Evolutionary conservation across 352 stramenopile species (phyloP).

Genomic region (Globisporangium canariense): DNA sequence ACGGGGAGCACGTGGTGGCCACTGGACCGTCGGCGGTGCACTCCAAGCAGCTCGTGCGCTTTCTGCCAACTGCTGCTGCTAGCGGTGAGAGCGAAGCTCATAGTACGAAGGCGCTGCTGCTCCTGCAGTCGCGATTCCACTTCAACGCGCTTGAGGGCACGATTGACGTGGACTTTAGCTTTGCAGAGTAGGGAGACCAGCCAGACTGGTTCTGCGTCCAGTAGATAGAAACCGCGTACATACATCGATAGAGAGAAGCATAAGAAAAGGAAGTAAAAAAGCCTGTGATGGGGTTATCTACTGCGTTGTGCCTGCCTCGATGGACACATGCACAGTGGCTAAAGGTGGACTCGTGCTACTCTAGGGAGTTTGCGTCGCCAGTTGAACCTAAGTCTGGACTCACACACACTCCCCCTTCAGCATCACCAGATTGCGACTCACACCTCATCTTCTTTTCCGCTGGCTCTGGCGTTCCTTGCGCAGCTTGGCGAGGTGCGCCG

Average conservation of each 20-base stretch:
- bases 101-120: neutral
- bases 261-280: neutral
- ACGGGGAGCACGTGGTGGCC: slow-evolving; percentile 38
- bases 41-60: slow-evolving; percentile 78
- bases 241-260: neutral
- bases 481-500: slow-evolving; percentile 29
- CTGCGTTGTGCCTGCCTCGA: neutral
- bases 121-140: slow-evolving; percentile 30
- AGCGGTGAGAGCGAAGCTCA: neutral
- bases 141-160: slow-evolving; percentile 64
- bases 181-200: slow-evolving; percentile 2
- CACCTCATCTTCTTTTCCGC: slow-evolving; percentile 4
- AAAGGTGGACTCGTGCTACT: too few species aligned
- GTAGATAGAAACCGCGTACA: neutral
- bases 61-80: slow-evolving; percentile 25
- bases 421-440: neutral
- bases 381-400: too few species aligned
- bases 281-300: neutral
- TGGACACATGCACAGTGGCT: neutral
- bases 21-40: slow-evolving; percentile 55
- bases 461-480: slow-evolving; percentile 24
- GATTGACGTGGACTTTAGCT: slow-evolving; percentile 46
- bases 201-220: neutral
- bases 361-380: too few species aligned
- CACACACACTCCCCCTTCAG: too few species aligned